phyloP scores from a whole-genome alignment of 2,329 filamentous ascomycete species.

The Microdochium paspali region DNA sequence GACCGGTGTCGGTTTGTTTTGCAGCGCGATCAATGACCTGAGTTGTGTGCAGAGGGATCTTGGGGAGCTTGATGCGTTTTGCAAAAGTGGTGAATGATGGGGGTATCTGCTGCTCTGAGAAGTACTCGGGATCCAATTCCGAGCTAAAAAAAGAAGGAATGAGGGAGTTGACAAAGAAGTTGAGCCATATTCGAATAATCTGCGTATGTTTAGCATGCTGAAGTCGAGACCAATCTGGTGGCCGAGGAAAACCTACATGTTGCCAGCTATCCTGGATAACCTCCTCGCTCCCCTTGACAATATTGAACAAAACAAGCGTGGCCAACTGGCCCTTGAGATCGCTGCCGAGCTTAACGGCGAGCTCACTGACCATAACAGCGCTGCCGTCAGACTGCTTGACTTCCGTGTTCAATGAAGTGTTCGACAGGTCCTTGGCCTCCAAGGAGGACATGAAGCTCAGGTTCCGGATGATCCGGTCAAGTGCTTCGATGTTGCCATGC shows the following conservation, averaged over 20 bases:
- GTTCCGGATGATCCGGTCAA: slow-evolving; percentile 89
- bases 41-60: slow-evolving; percentile 83
- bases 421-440: slow-evolving; percentile 65
- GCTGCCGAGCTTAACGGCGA: slow-evolving; percentile 89
- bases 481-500: slow-evolving; percentile 72
- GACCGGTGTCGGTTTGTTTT: slow-evolving; percentile 67
- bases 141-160: slow-evolving; percentile 69
- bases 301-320: slow-evolving; percentile 88
- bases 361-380: slow-evolving; percentile 90
- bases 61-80: slow-evolving; percentile 58
- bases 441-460: slow-evolving; percentile 86
- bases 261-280: slow-evolving; percentile 71
- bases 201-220: slow-evolving; percentile 33
- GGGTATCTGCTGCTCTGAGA: not conserved
- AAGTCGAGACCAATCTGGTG: too few relatives aligned
- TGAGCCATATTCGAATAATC: slow-evolving; percentile 86
- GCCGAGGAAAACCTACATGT: slow-evolving; percentile 55
- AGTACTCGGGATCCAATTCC: slow-evolving; percentile 20
- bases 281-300: slow-evolving; percentile 76
- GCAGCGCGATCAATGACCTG: slow-evolving; percentile 85
- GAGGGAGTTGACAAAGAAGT: slow-evolving; percentile 91
- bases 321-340: slow-evolving; percentile 91
- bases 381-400: slow-evolving; percentile 85
- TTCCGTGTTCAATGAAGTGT: slow-evolving; percentile 86
- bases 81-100: slow-evolving; percentile 20